These are phyloP conservation scores for Phytophthora sp. DNA, from an alignment of 352 stramenopile genomes.

Conservation along the genomic window DNA sequence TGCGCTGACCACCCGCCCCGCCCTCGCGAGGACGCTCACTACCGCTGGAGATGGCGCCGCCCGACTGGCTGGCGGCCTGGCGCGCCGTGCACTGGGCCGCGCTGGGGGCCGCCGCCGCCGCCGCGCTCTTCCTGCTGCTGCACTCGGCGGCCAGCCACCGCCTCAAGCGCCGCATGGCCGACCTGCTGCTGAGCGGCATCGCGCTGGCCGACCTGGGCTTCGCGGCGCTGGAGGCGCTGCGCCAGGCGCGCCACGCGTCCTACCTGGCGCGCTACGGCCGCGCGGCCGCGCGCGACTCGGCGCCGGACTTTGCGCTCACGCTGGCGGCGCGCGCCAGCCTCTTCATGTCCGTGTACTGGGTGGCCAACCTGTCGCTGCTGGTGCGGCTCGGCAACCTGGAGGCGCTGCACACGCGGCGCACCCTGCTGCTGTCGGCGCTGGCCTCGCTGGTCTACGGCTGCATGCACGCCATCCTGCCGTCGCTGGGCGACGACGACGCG, in stretches of 20 bases:
- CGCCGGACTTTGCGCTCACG: conserved; percentile 34
- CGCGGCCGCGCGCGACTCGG: conserved; percentile 5
- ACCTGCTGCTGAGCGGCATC: conserved; percentile 74
- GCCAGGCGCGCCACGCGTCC: conserved; percentile 45
- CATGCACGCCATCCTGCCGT: conserved; percentile 53
- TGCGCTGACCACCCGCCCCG: conserved; percentile 5
- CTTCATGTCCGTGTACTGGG: conserved; percentile 83
- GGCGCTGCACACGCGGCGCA: conserved; percentile 53
- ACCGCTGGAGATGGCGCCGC: neutral
- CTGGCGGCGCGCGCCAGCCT: conserved; percentile 64
- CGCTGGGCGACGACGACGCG: conserved; percentile 6
- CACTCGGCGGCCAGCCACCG: conserved; percentile 66
- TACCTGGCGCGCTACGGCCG: conserved; percentile 52
- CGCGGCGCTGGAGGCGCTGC: conserved; percentile 50
- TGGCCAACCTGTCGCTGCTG: conserved; percentile 72
- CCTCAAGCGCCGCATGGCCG: conserved; percentile 69
- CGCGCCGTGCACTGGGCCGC: conserved; percentile 55
- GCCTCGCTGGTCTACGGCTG: conserved; percentile 59
- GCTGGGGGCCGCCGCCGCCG: conserved; percentile 40
- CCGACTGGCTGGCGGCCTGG: conserved; percentile 52
- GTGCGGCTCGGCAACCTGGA: conserved; percentile 67
- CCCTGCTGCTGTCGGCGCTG: conserved; percentile 53
- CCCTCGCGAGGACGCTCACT: neutral
- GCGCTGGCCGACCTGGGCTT: conserved; percentile 65
- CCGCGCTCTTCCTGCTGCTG: conserved; percentile 62